These are phyloP conservation scores for Aspergillus pseudoglaucus DNA, from an alignment of 2,329 filamentous ascomycete genomes.

Conservation along the genomic window DNA sequence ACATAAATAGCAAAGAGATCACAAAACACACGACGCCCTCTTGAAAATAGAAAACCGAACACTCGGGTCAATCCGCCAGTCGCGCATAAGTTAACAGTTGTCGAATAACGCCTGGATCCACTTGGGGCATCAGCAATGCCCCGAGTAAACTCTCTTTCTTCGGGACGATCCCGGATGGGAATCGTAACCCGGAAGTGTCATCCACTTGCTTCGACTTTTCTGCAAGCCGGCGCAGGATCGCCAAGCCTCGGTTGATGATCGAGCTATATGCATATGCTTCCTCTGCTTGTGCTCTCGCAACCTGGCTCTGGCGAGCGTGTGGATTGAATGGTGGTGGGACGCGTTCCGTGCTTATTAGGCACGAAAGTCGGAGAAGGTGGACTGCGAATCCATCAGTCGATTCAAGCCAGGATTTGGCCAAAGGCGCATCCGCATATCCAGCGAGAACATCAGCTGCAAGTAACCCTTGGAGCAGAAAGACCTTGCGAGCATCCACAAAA, in stretches of 20 bases:
- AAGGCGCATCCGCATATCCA: constrained; percentile 63
- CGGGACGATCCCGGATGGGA: constrained; percentile 59
- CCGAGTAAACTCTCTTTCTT: constrained; percentile 61
- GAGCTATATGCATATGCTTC: constrained; percentile 39
- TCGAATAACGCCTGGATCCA: constrained; percentile 57
- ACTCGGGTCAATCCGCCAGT: constrained; percentile 39
- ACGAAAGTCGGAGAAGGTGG: constrained; percentile 69
- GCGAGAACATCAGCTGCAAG: constrained; percentile 84
- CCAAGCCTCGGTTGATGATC: constrained; percentile 62
- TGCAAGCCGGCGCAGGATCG: constrained; percentile 60
- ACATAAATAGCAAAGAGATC: constrained; percentile 5
- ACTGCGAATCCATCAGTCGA: constrained; percentile 78
- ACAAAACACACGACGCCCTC: constrained; percentile 1
- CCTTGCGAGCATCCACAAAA: constrained; percentile 75
- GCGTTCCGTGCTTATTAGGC: constrained; percentile 61
- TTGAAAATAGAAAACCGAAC: background rate
- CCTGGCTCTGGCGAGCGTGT: constrained; percentile 27
- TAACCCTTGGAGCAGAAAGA: constrained; percentile 85
- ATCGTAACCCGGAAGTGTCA: constrained; percentile 43
- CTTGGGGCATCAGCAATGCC: constrained; percentile 60
- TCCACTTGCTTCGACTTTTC: constrained; percentile 58
- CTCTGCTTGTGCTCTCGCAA: constrained; percentile 31
- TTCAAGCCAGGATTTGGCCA: constrained; percentile 74
- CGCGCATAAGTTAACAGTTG: constrained; percentile 61
- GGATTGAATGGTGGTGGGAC: constrained; percentile 28